Base-by-base conservation (phyloP, 768 basidiomycete species). In the Bullera alba region DNA sequence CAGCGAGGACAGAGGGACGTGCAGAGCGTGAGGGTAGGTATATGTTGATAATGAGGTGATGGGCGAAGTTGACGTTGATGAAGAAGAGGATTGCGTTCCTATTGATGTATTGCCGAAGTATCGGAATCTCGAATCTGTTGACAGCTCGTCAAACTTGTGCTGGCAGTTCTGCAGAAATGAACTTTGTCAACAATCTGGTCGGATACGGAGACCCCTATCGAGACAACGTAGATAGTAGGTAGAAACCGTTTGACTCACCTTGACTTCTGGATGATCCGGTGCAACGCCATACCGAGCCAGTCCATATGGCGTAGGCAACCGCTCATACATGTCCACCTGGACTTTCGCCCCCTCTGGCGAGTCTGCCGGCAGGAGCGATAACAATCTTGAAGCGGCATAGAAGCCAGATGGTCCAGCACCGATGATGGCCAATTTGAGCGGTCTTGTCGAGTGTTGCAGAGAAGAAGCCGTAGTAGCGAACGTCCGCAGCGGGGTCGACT, bases 181-280 rank as follows among this genome's bases (percentile, higher is more conserved):
- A 25, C 25, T 10, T 26, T 10, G 10, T 44, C 23, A 25, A 19
- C 15, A 10, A 22, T 44, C 23, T 10, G 10, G 22, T 4, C 22
- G 4, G 25, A 30, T 25, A 19, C 22, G 8, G 7, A 39, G 12
- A 39, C n/a, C 32, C 32, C 10, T 34, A 27, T 54, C 74, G 21
- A 35, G 32, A 35, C 12, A n/a, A n/a, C 12, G 32, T 12, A n/a
- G 32, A 35, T 12, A 6, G 5, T 5, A 23, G 10, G 45, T 7
- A 12, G 19, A 17, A 22, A 32, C 19, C 25, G 19, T n/a, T 15
- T 1, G 15, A 63, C 69, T 36, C 60, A 80, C 93, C 81, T 96
- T 99, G 72, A 97, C 92, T 76, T 96, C 93, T 8, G 95, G 90
- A 72, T 97, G 93, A 75, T 97, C 93, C 37, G 93, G 93, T 10